Evolutionary conservation across 805 yeast species (phyloP), one percentile per base, ranked within the genome.

Genomic region (baker's yeast (Saccharomyces cerevisiae)): DNA sequence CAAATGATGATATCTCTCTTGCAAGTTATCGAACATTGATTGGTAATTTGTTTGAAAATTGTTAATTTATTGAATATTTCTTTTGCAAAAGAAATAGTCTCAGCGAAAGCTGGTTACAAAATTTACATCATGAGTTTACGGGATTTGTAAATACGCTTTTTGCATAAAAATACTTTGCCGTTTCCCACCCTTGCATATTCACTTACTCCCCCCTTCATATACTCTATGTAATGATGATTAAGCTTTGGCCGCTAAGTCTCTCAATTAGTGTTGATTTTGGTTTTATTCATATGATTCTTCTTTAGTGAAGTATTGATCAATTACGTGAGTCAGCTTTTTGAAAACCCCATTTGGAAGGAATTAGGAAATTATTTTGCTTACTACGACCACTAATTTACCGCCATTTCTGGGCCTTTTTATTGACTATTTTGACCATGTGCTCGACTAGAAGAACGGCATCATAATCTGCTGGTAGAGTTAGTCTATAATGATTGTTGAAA

Each of bases 221-320:
- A 32, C 17, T 55, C 59, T n/a, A 56, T n/a, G 46, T 49, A 52
- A 30, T 57, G 61, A 60, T 52, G 3, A 57, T 28, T 22, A 55
- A 46, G 1, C 56, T 54, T 47, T 60, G 57, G 32, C 59, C 57
- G 9, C 59, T 57, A 11, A 55, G 47, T 13, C 52, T 41, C 30
- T 55, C 55, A 4, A 61, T 54, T 4, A 55, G 27, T 53, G 54
- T 47, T 10, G 59, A 21, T 57, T 51, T 31, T 54, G 41, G 11
- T 49, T 30, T 5, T 53, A 52, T 6, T 59, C 63, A 46, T 54
- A 56, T 5, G 55, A 26, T 21, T 32, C 50, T 32, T 32, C 17
- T n/a, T 47, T 13, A 14, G 49, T 52, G 22, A 55, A 36, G 3
- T 50, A 48, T 30, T 60, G 61, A 30, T 57, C 58, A 24, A n/a